Conservation (phyloP, 306 rosid species). For the Canavalia gladiata region DNA sequence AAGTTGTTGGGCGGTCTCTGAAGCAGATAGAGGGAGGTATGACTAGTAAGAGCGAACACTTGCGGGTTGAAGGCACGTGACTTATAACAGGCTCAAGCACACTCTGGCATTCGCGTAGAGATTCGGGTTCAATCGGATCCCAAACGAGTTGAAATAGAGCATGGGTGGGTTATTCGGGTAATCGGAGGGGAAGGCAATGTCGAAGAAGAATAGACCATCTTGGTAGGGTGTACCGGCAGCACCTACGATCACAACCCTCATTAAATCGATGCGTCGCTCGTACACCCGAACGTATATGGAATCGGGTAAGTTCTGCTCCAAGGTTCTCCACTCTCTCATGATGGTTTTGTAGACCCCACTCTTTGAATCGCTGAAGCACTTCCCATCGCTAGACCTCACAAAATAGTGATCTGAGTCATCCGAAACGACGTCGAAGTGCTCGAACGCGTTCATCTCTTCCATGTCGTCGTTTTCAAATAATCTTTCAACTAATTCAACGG, state of each 20-base stretch:
- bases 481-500: too few relatives aligned
- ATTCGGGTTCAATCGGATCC: conserved; percentile 57
- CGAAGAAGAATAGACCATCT: conserved; percentile 69
- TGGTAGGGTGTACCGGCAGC: conserved; percentile 72
- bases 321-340: conserved; percentile 66
- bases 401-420: conserved; percentile 59
- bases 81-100: conserved; percentile 60
- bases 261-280: conserved; percentile 54
- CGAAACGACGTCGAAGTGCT: conserved; percentile 55
- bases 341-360: conserved; percentile 46
- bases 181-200: conserved; percentile 49
- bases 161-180: conserved; percentile 61
- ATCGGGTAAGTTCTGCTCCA: conserved; percentile 59
- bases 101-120: conserved; percentile 48
- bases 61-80: conserved; percentile 54
- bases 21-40: conserved; percentile 19
- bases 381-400: background rate
- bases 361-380: background rate
- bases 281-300: conserved; percentile 64
- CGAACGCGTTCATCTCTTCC: too few relatives aligned
- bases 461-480: too few relatives aligned
- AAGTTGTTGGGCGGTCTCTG: conserved; percentile 56
- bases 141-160: conserved; percentile 56
- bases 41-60: conserved; percentile 43
- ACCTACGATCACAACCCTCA: conserved; percentile 62